Base-by-base conservation (phyloP, 805 yeast genomes). In the Danielia oregonensis region DNA sequence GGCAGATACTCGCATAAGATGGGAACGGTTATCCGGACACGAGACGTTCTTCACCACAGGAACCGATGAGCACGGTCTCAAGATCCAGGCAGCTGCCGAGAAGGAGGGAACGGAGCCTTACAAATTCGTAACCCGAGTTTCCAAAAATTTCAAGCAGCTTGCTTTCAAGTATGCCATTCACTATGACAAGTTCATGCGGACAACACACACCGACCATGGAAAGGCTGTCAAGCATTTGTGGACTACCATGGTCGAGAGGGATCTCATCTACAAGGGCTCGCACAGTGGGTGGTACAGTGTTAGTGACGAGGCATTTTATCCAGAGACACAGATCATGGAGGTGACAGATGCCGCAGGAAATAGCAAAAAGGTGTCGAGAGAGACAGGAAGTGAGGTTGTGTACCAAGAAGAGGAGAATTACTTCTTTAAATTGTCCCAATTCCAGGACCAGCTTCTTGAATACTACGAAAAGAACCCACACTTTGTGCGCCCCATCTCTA, bases 241-340 rank as follows among this genome's bases (percentile, higher is more conserved):
- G 97, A 57, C 68, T 2, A 42, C 62, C 1, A 74, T 93, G 42
- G 39, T 57, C 28, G 61, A 71, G 0, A 76, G 72, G 29, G 91
- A 86, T 0, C 75, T 63, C 45, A 84, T 93, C 2, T 87, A 87
- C 54, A 75, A 82, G 53, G 96, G 95, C 6, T 65, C 72, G 19
- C 98, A 93, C 55, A 60, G 75, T 31, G 98, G 98, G 2, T 93
- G 97, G 97, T 93, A 93, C 54, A 86, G 95, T 5, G 67, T 91
- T 5, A 82, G 94, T 31, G 98, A 93, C 54, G 98, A 93, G 60
- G 83, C 96, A 2, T 93, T 93, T 52, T 91, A 86, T 50, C 85
- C 97, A 0, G 94, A 82, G 42, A 60, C 76, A 2, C 95, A 88
- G 55, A 78, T 86, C 17, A 74, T 69, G 35, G 62, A 60, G 30